Base-by-base conservation (phyloP, 306 rosid species). In the Medicago truncatula region DNA sequence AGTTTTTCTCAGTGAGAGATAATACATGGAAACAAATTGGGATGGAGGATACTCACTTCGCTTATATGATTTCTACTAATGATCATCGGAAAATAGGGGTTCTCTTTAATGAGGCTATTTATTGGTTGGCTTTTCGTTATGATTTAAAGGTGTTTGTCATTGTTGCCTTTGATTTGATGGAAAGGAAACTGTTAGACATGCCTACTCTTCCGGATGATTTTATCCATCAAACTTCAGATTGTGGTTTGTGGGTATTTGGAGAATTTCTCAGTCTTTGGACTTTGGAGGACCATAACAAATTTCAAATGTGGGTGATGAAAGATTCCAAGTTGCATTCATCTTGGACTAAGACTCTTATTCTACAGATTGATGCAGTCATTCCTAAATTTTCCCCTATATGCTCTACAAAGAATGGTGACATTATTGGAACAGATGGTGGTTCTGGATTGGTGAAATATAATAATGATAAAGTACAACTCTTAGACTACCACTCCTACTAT, bases 241-340 rank as follows among this genome's bases (percentile, higher is more conserved):
- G 18, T n/a, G 18, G 25, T 49, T 17, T 77, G 54, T n/a, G 68
- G 36, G 20, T 78, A 23, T 20, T 49, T 60, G 73, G 76, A 18
- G 79, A 66, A 50, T 67, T n/a, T 16, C 67, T 73, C 9, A 38
- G 67, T 13, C 7, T 77, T 0, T 64, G 9, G 13, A 6, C 20
- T 21, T 0, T 2, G 3, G 1, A 3, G 4, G 13, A 4, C 0
- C 0, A 1, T 5, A 2, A 3, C 1, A 5, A 11, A 6, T 3
- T 14, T 6, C 71, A 66, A 2, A 66, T 77, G 65, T 77, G 82
- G 76, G 25, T 66, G n/a, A 72, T 82, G 85, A 7, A 73, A 59
- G 72, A 82, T 46, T 52, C 16, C 10, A 52, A n/a, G 16, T 18
- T 52, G 21, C 21, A 52, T 52, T 52, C 58, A 7, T n/a, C 58